Percentiles rank a stretch among this genome's conserved stretches.
phyloP scores from a whole-genome alignment of 2,329 filamentous ascomycete species.

The Chaetothyriales sp. region DNA sequence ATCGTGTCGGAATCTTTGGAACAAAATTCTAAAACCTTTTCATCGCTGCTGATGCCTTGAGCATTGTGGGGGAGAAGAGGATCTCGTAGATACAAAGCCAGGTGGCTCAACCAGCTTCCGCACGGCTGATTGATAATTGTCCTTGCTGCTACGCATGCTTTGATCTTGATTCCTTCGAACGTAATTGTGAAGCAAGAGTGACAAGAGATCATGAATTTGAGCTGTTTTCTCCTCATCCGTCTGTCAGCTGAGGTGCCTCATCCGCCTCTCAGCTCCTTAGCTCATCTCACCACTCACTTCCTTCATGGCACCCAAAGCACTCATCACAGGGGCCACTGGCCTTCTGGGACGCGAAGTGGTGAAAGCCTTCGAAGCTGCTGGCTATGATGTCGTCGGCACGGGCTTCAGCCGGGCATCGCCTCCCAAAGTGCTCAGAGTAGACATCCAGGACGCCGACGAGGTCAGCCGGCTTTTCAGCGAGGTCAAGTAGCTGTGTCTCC shows the following conservation, averaged over 20 bases:
- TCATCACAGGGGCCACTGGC: conserved; percentile 75
- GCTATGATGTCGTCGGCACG: conserved; percentile 60
- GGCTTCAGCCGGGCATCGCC: conserved; percentile 63
- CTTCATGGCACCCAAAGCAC: conserved; percentile 35
- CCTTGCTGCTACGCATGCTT: not conserved
- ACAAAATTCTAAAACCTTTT: conserved; percentile 21
- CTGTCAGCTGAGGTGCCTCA: not conserved
- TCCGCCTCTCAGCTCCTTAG: not conserved
- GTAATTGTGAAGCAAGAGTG: not conserved
- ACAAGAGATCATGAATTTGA: not conserved
- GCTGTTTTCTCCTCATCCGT: not conserved
- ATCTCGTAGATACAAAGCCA: not conserved
- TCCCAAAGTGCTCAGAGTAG: conserved; percentile 48
- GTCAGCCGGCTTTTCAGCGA: conserved; percentile 37
- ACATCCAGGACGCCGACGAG: conserved; percentile 33
- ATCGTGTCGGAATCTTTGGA: conserved; percentile 67
- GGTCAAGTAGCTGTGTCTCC: conserved; percentile 31
- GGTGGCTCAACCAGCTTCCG: not conserved
- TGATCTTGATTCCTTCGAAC: not conserved
- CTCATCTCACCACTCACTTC: not conserved
- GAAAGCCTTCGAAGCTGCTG: conserved; percentile 51
- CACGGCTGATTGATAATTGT: not conserved
- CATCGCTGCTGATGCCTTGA: conserved; percentile 13
- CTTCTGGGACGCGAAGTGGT: conserved; percentile 69
- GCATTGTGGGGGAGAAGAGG: conserved; percentile 13